Base-by-base conservation (phyloP, 176 grass and related monocot genomes). In the Eremochloa ophiuroides region DNA sequence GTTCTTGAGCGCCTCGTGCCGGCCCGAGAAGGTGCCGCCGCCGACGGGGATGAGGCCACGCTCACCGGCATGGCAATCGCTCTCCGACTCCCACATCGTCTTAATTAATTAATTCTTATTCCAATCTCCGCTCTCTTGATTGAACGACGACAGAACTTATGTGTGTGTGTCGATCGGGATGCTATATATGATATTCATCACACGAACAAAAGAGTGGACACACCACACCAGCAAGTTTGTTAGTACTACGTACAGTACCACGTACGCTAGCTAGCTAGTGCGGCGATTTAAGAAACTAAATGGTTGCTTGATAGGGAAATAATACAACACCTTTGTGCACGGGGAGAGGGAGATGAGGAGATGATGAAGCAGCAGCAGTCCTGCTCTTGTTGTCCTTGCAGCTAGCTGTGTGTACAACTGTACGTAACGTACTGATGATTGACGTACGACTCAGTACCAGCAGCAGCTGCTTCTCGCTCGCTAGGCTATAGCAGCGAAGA, bases 41-140 rank as follows among this genome's bases (percentile, higher is more conserved):
- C 67, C 86, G 62, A 86, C 74, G 53, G 88, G 93, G 56, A 87
- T 63, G 80, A 92, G 82, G 34, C 87, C 92, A 6, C 81, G 84
- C 78, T 94, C 92, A 56, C 88, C 85, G 55, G 23, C 90, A 37
- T 78, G 72, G 66, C 62, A 46, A 29, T 90, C 88, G 42, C 92
- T 87, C 90, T 98, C 95, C 23, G 86, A 87, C 62, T 98, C 95
- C 95, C 92, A 98, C 95, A 98, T 98, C 60, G 7, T 38, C 37
- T 9, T 3, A n/a, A n/a, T n/a, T n/a, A n/a, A n/a, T n/a, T n/a
- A n/a, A n/a, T 18, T 5, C 80, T 28, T 39, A 37, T 53, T 8
- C 18, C 7, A 15, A 76, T 42, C 61, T 4, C 8, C 20, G 27
- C 5, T 20, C 14, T 31, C 18, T 35, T 28, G 58, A 14, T 1